Evolutionary conservation across 2,329 filamentous ascomycete species (phyloP), one percentile per base, ranked within the genome.

Genomic region (Venturiaceae sp.): DNA sequence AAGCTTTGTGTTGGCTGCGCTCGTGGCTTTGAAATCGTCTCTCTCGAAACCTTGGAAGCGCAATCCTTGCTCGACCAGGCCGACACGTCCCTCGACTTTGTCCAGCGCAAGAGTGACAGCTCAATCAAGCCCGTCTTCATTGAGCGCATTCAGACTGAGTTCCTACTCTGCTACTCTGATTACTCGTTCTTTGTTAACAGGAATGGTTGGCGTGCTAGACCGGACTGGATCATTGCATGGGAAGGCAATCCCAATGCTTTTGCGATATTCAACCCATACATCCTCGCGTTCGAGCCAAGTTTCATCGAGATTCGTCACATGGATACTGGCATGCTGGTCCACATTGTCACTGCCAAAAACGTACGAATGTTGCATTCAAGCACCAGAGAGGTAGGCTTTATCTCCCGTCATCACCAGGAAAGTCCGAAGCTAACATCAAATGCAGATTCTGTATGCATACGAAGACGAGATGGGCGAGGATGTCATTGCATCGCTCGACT

Each of bases 141-240:
- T 64, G 95, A 99, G 73, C 88, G 94, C 50, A 86, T 97, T 69
- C 95, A 95, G 65, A 92, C 92, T 71, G 94, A 99, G 70, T 99
- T 99, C 79, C 74, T 99, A 65, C 85, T 99, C 63, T 97, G 96
- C 74, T 99, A 99, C 75, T 94, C 90, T 4, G 94, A 99, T 71
- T 99, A 96, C 74, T 96, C 90, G 13, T 99, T 99, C 83, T 99
- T 97, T 68, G 94, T 99, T 69, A 97, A 99, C 74, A 85, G 94
- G 67, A 97, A 99, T 71, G 94, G 94, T 37, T 99, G 94, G 94
- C 85, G 94, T 62, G 92, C 92, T 57, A 83, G 92, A 67, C 91
- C 92, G 5, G 94, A 99, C 72, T 99, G 94, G 94, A 86, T 88
- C 66, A 96, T 99, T 68, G 88, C 92, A 63, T 99, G 94, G 94